A percentile compares a stretch with the other conserved stretches of the same genome.
Conservation (phyloP, 768 basidiomycete species). For the Collybiopsis luxurians region DNA sequence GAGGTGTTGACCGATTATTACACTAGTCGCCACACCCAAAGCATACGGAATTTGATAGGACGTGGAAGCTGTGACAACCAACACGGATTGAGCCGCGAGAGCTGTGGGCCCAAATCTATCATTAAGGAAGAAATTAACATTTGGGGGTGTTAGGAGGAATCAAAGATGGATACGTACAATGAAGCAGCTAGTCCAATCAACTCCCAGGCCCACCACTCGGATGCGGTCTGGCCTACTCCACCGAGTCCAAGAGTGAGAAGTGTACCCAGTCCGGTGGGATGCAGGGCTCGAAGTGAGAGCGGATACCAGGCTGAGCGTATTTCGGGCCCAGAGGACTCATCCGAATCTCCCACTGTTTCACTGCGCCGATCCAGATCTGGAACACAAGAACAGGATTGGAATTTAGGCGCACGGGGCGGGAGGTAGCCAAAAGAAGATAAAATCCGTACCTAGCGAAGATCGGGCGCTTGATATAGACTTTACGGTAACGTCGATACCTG, state of each 20-base stretch:
- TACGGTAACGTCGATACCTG: too few species aligned
- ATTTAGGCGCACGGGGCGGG: too few species aligned
- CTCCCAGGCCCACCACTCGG: constrained; percentile 99
- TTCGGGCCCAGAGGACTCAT: background rate
- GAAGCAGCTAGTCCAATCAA: constrained; percentile 60
- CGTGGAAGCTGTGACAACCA: constrained; percentile 70
- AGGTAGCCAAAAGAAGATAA: too few species aligned
- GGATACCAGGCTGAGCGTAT: constrained; percentile 79
- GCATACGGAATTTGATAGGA: constrained; percentile 85
- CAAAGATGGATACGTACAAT: constrained; percentile 26
- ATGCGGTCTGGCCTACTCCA: constrained; percentile 82
- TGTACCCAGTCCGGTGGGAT: constrained; percentile 53
- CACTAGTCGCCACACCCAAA: constrained; percentile 78
- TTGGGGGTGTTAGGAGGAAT: too few species aligned
- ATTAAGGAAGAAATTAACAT: background rate
- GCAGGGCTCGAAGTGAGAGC: constrained; percentile 55
- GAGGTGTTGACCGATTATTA: constrained; percentile 87
- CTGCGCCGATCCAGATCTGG: too few species aligned
- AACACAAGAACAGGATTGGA: too few species aligned
- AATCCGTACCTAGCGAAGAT: too few species aligned
- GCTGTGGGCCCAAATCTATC: constrained; percentile 70
- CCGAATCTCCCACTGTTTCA: too few species aligned
- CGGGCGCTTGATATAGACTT: too few species aligned
- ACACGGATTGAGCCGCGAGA: constrained; percentile 86
- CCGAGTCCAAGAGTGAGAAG: constrained; percentile 76